These are phyloP conservation scores for Chloris gayana DNA, from an alignment of 176 grass and related monocot species.

Conservation along the genomic window DNA sequence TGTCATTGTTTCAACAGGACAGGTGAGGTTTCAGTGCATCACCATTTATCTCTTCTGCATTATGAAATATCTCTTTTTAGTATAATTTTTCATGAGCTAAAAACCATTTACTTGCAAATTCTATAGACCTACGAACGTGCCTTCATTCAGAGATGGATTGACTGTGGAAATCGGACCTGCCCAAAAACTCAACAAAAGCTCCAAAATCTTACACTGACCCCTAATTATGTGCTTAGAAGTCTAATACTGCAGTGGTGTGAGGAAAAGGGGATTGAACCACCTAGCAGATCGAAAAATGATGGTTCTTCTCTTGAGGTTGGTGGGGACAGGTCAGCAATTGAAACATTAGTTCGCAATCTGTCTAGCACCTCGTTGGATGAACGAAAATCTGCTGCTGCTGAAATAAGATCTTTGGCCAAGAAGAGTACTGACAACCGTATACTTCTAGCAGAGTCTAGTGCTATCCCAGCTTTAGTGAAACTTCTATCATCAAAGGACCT, in stretches of 20 bases:
- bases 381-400: constrained; percentile 77
- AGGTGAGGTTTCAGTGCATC: constrained; percentile 54
- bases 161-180: constrained; percentile 81
- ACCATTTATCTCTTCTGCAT: not conserved
- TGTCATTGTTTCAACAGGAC: constrained; percentile 95
- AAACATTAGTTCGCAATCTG: constrained; percentile 70
- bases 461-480: constrained; percentile 74
- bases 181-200: constrained; percentile 98
- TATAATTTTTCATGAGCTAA: constrained; percentile 36
- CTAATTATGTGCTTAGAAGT: constrained; percentile 88
- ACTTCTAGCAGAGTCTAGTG: constrained; percentile 81
- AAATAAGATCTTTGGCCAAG: constrained; percentile 92
- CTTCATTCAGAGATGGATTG: constrained; percentile 98
- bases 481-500: constrained; percentile 77
- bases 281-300: constrained; percentile 65
- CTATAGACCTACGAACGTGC: constrained; percentile 82
- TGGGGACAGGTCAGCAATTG: constrained; percentile 67
- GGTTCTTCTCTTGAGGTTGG: constrained; percentile 68
- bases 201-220: constrained; percentile 81
- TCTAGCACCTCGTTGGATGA: constrained; percentile 75
- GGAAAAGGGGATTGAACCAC: constrained; percentile 72
- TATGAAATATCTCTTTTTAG: not conserved
- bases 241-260: constrained; percentile 97
- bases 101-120: constrained; percentile 34
- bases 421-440: constrained; percentile 91